Conservation (phyloP, 352 stramenopile genomes). For the Phytophthora crassamura region DNA sequence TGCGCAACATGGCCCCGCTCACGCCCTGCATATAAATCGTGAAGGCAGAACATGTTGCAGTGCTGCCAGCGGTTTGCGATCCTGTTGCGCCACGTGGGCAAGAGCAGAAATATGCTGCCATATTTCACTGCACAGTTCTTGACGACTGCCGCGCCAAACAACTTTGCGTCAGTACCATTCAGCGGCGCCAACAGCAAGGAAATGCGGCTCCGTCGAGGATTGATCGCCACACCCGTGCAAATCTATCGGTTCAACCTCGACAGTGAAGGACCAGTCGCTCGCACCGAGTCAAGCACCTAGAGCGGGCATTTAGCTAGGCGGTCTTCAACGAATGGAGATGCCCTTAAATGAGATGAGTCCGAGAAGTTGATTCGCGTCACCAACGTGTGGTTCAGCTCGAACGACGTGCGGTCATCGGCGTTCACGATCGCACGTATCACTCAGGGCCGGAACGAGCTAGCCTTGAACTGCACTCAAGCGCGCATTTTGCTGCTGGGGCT, state of each 20-base stretch:
- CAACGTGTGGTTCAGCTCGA: background rate
- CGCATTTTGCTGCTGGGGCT: background rate
- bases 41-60: background rate
- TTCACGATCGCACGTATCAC: background rate
- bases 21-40: background rate
- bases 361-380: background rate
- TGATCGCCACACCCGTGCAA: too few relatives aligned
- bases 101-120: slow-evolving; percentile 6
- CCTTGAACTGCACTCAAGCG: slow-evolving; percentile 1
- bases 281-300: too few relatives aligned
- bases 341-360: too few relatives aligned
- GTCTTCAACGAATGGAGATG: too few relatives aligned
- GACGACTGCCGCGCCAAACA: background rate
- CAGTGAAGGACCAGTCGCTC: too few relatives aligned
- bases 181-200: background rate
- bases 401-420: background rate
- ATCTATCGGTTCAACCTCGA: too few relatives aligned
- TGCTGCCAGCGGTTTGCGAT: background rate
- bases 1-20: background rate
- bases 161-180: slow-evolving; percentile 5
- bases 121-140: slow-evolving; percentile 13
- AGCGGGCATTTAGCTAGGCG: too few relatives aligned
- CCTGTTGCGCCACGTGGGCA: background rate
- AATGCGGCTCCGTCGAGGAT: too few relatives aligned
- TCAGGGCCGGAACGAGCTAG: background rate